Evolutionary conservation across 306 rosid species (phyloP), one percentile per base, ranked within the genome.

Genomic region (Carpinus fangiana): DNA sequence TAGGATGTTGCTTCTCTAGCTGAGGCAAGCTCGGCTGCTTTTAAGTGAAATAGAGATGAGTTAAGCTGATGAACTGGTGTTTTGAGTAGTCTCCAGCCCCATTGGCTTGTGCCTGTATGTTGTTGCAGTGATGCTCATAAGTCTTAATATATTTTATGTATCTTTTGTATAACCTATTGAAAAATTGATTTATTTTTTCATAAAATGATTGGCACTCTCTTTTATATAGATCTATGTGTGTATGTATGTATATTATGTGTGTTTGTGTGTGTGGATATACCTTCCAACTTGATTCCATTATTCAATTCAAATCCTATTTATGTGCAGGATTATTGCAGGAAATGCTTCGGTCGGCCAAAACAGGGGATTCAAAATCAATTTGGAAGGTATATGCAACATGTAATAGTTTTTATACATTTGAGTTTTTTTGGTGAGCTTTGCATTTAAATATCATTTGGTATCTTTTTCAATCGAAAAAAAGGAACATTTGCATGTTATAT

Each of bases 291-390:
- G 2, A 16, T 52, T 34, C 4, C 16, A 6, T 18, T 51, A 14
- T 6, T 31, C 67, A 59, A 46, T 76, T 43, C 12, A 65, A 64
- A 51, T 65, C 69, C 76, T 59, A 68, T 51, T 69, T 76, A 77
- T 72, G 70, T 78, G 38, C 86, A 92, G 99, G 99, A 76, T 83
- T 95, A 82, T 87, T 95, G 82, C 89, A 80, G 59, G 99, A 92
- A 84, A 95, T 95, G 99, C 90, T 95, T 52, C 92, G 93, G 73
- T 88, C 93, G 12, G 75, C 96, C 67, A 95, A 87, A 89, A 84
- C 87, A 18, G 93, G 97, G 80, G 98, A 95, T 87, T 95, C 97
- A 77, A 91, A 87, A 83, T 85, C 95, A 64, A 90, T 97, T 54
- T 92, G 97, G 98, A 95, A 95, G 98, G 98, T 95, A 87, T 70